phyloP scores from a whole-genome alignment of 1,139 yeast species.

The Wickerhamomyces sp. region DNA sequence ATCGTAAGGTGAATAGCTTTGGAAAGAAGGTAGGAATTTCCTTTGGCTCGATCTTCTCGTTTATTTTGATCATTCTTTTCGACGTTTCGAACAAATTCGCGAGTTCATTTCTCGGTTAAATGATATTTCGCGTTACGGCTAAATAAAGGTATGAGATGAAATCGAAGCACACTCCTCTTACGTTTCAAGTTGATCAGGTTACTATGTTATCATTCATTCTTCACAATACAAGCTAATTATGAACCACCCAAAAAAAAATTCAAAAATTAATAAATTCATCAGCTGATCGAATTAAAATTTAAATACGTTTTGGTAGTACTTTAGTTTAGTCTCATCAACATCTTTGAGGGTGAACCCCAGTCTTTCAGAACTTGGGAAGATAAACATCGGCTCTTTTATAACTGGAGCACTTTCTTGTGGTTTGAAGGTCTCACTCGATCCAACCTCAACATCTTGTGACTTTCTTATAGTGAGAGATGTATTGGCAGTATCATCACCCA shows the following conservation, averaged over 20 bases:
- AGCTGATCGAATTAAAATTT: constrained; percentile 9
- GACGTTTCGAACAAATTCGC: no score
- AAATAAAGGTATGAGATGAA: no score
- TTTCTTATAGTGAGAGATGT: constrained; percentile 4
- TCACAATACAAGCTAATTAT: no score
- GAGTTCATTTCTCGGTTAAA: no score
- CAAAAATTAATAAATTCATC: no score
- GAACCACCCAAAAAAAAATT: no score
- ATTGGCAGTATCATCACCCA: background rate
- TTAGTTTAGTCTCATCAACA: constrained; percentile 17
- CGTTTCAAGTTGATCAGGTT: no score
- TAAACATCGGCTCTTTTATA: constrained; percentile 6
- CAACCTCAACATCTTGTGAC: constrained; percentile 1
- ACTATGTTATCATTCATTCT: no score
- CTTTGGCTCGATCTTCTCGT: background rate
- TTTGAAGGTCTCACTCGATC: background rate
- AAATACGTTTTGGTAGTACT: constrained; percentile 13
- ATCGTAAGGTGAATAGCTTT: background rate
- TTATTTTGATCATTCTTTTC: background rate
- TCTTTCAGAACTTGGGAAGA: constrained; percentile 18
- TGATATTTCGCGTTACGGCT: no score
- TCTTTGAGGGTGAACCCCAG: constrained; percentile 13
- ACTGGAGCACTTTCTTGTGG: background rate
- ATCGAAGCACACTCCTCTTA: no score
- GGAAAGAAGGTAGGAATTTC: background rate